These are phyloP conservation scores for Saksenaea oblongispora DNA, from an alignment of 371 early-diverging fungal species.

Conservation along the genomic window DNA sequence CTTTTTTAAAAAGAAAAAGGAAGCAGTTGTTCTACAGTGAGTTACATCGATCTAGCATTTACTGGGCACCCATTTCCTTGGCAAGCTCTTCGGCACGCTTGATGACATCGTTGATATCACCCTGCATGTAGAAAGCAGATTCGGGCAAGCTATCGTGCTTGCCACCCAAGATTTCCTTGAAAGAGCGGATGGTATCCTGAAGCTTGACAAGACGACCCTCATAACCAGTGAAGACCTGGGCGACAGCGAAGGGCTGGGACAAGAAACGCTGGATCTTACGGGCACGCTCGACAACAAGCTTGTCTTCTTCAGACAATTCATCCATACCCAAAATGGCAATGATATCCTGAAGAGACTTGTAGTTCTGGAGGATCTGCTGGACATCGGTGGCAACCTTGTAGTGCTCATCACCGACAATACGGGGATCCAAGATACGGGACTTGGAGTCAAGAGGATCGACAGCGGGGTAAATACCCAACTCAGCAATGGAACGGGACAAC, in stretches of 20 bases:
- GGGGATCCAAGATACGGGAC: constrained; percentile 93
- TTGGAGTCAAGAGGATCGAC: constrained; percentile 60
- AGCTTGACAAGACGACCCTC: constrained; percentile 90
- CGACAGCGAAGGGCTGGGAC: constrained; percentile 95
- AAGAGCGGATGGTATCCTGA: constrained; percentile 92
- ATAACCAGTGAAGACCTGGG: constrained; percentile 95
- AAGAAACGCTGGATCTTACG: constrained; percentile 94
- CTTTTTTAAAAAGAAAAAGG: constrained; percentile 3
- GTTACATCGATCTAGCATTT: constrained; percentile 4
- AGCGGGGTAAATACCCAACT: constrained; percentile 97
- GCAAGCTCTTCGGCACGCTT: constrained; percentile 75
- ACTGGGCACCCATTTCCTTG: constrained; percentile 28
- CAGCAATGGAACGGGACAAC: constrained; percentile 92
- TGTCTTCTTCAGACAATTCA: constrained; percentile 96
- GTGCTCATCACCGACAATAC: constrained; percentile 94
- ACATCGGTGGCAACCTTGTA: constrained; percentile 91
- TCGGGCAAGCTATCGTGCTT: constrained; percentile 94
- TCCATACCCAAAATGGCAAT: constrained; percentile 97
- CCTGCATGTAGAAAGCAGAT: constrained; percentile 96
- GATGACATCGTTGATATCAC: constrained; percentile 91
- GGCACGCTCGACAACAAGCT: constrained; percentile 92
- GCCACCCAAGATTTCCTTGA: constrained; percentile 93
- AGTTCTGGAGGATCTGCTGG: constrained; percentile 92
- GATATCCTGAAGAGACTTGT: constrained; percentile 97
- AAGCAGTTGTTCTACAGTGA: not conserved